These are phyloP conservation scores for Tricholomella constricta DNA, from an alignment of 768 basidiomycete species.

Conservation along the genomic window DNA sequence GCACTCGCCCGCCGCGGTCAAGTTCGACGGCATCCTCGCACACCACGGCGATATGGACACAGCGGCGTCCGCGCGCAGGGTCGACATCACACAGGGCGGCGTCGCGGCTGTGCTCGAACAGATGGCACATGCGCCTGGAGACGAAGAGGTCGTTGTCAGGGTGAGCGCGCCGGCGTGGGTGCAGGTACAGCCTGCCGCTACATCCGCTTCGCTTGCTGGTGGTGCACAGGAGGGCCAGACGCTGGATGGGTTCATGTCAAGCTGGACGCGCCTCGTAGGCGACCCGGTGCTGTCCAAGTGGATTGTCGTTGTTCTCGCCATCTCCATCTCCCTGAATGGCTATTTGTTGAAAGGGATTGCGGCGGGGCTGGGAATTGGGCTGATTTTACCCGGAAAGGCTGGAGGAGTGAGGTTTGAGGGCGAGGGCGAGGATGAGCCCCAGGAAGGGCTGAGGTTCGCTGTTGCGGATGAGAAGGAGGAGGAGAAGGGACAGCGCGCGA, in stretches of 20 bases:
- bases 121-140: slow-evolving; percentile 11
- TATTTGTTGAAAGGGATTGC: slow-evolving; percentile 89
- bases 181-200: slow-evolving; percentile 40
- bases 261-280: slow-evolving; percentile 89
- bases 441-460: slow-evolving; percentile 21
- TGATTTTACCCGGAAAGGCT: slow-evolving; percentile 27
- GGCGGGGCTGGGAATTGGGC: slow-evolving; percentile 31
- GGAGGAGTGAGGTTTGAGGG: slow-evolving; percentile 15
- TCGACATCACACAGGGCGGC: slow-evolving; percentile 69
- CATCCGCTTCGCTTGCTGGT: not conserved
- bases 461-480: slow-evolving; percentile 9
- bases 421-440: slow-evolving; percentile 18
- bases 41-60: slow-evolving; percentile 18
- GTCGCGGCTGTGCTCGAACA: slow-evolving; percentile 54
- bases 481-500: not conserved
- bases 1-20: slow-evolving; percentile 65
- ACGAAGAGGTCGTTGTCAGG: slow-evolving; percentile 55
- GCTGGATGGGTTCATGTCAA: slow-evolving; percentile 85
- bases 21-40: slow-evolving; percentile 57
- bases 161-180: slow-evolving; percentile 62
- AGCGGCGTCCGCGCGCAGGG: slow-evolving; percentile 29
- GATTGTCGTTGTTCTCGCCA: slow-evolving; percentile 86
- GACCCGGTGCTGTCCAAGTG: slow-evolving; percentile 94
- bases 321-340: slow-evolving; percentile 89
- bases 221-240: slow-evolving; percentile 34